A percentile compares a stretch with the other conserved stretches of the same genome.
phyloP scores from a whole-genome alignment of 1,139 yeast species.

The Nakaseomyces glabratus region DNA sequence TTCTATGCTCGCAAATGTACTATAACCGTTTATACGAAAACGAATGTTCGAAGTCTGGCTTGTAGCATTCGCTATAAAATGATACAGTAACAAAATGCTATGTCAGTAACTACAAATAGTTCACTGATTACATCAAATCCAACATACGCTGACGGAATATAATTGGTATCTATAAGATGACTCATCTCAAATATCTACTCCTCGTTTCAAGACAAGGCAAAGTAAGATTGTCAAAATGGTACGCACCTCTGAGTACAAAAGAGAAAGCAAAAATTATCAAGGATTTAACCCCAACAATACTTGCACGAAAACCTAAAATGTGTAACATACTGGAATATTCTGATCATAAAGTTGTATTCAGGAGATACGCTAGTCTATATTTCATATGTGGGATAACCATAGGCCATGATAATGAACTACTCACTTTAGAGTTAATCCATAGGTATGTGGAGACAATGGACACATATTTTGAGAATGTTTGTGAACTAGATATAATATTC shows the following conservation, averaged over 20 bases:
- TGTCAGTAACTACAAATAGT: neutral
- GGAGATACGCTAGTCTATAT: slow-evolving; percentile 87
- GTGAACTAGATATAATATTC: slow-evolving; percentile 88
- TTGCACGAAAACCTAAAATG: slow-evolving; percentile 86
- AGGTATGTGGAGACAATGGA: slow-evolving; percentile 97
- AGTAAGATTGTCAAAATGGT: slow-evolving; percentile 90
- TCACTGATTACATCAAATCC: neutral
- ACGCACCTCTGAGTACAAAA: slow-evolving; percentile 66
- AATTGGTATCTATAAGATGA: slow-evolving; percentile 26
- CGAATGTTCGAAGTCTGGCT: no score
- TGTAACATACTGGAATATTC: slow-evolving; percentile 90
- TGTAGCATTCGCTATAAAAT: no score
- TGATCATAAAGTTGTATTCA: slow-evolving; percentile 79
- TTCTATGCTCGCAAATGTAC: no score
- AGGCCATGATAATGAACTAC: slow-evolving; percentile 63
- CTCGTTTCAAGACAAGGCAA: slow-evolving; percentile 91
- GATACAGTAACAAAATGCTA: no score
- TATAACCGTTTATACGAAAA: no score
- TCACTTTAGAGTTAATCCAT: slow-evolving; percentile 80
- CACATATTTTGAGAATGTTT: slow-evolving; percentile 90
- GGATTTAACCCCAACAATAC: slow-evolving; percentile 77
- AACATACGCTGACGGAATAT: neutral
- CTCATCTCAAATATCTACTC: slow-evolving; percentile 71
- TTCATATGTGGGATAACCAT: slow-evolving; percentile 76
- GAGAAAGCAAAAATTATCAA: slow-evolving; percentile 77